A percentile compares a stretch with the other conserved stretches of the same genome.
Evolutionary conservation across 345 rosid genomes (phyloP).

Genomic region (Lagerstroemia speciosa): DNA sequence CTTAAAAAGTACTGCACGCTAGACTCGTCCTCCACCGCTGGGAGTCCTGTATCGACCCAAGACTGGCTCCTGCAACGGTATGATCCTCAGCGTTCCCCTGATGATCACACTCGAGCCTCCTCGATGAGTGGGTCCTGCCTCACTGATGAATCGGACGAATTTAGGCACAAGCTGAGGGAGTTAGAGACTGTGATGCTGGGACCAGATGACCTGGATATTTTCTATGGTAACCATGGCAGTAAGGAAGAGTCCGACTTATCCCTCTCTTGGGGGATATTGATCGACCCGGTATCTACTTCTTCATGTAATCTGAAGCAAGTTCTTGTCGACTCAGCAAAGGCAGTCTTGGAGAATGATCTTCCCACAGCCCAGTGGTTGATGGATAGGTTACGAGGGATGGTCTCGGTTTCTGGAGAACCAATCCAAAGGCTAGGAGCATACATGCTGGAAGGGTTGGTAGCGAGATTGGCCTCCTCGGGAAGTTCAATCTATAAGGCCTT

Average conservation of each 20-base stretch:
- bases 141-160: slow-evolving; percentile 55
- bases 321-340: slow-evolving; percentile 65
- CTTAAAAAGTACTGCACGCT: slow-evolving; percentile 43
- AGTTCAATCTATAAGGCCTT: slow-evolving; percentile 68
- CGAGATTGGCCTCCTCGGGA: slow-evolving; percentile 71
- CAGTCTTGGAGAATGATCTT: slow-evolving; percentile 62
- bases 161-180: slow-evolving; percentile 65
- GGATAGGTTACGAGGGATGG: slow-evolving; percentile 62
- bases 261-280: neutral
- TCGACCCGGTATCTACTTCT: slow-evolving; percentile 16
- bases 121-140: slow-evolving; percentile 66
- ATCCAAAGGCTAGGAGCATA: slow-evolving; percentile 90
- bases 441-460: slow-evolving; percentile 87
- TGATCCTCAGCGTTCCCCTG: slow-evolving; percentile 42
- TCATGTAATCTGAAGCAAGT: slow-evolving; percentile 49
- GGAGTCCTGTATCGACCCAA: slow-evolving; percentile 43
- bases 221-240: neutral
- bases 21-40: slow-evolving; percentile 47
- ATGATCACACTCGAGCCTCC: slow-evolving; percentile 36
- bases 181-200: slow-evolving; percentile 79
- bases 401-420: slow-evolving; percentile 94
- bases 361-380: slow-evolving; percentile 60
- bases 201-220: slow-evolving; percentile 49
- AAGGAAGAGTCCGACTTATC: neutral
- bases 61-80: slow-evolving; percentile 32